These are phyloP conservation scores for Collybia mongolica DNA, from an alignment of 768 basidiomycete species.

Conservation along the genomic window DNA sequence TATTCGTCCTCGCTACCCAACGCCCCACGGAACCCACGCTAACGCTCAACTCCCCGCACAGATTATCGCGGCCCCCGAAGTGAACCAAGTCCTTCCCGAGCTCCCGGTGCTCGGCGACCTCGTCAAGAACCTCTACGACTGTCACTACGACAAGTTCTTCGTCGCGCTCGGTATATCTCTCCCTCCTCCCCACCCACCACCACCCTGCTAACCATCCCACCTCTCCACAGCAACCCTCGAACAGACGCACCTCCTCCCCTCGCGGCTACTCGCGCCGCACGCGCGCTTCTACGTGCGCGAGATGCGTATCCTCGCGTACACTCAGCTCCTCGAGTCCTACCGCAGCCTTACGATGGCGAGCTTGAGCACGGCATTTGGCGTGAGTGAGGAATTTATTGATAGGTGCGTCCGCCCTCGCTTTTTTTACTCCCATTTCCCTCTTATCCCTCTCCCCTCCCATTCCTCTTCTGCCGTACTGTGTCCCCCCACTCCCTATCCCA, in stretches of 20 bases:
- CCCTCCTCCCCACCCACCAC: neutral
- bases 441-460: too few species aligned
- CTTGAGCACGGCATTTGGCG: constrained; percentile 85
- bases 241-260: constrained; percentile 83
- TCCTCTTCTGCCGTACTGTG: too few species aligned
- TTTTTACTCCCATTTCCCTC: neutral
- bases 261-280: constrained; percentile 82
- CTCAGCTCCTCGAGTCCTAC: constrained; percentile 90
- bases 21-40: too few species aligned
- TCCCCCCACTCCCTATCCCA: too few species aligned
- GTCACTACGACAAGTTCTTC: constrained; percentile 95
- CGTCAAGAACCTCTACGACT: constrained; percentile 86
- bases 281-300: constrained; percentile 90
- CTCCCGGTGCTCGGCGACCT: constrained; percentile 81
- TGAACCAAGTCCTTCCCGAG: constrained; percentile 80
- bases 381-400: constrained; percentile 85
- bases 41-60: constrained; percentile 21
- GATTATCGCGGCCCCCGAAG: constrained; percentile 87
- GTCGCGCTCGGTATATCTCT: constrained; percentile 67
- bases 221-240: constrained; percentile 73
- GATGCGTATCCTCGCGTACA: constrained; percentile 93
- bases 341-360: constrained; percentile 86
- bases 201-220: constrained; percentile 1
- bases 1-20: too few species aligned
- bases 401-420: constrained; percentile 45